Evolutionary conservation across 2,329 filamentous ascomycete species (phyloP), one percentile per base, ranked within the genome.

Genomic region (Pleomassaria siparia): DNA sequence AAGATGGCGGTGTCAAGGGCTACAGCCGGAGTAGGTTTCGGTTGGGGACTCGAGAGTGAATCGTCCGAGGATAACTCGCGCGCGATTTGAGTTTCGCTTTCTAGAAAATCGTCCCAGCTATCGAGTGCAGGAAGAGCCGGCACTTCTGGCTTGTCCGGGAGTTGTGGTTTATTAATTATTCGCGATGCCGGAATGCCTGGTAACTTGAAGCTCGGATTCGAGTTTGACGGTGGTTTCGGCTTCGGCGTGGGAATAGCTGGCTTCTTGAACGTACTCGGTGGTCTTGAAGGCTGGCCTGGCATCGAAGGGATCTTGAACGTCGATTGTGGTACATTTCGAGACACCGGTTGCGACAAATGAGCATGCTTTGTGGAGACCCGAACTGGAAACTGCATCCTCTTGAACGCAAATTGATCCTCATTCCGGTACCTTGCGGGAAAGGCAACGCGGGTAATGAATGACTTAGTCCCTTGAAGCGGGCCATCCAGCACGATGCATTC

Each of bases 51-150:
- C 13, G 28, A 26, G n/a, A 2, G 11, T 15, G 24, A 15, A 9
- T 21, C 40, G 12, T 64, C 65, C 13, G 47, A 49, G 2, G 59
- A 61, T 8, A 77, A 56, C 25, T 77, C 74, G 8, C 74, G 67
- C 6, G 72, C 73, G 28, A 77, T 72, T 48, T 77, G 74, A 0
- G 74, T 74, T 28, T 67, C 71, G 47, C 67, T 74, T n/a, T 71
- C 74, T 2, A 77, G 60, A n/a, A 76, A 73, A 32, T 73, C 67
- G 42, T 64, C 68, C 68, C 68, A 71, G 2, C 50, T 54, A 30
- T 70, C 68, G 7, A 32, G 16, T 0, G 50, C 18, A 8, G 21
- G 5, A 5, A 26, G 2, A n/a, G 40, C 12, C 3, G 44, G 13
- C 5, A 6, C 11, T 3, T 15, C 9, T 3, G 46, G 12, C 9